Evolutionary conservation across 495 filamentous ascomycete genomes (phyloP), one percentile per base, ranked within the genome.

Genomic region (Penicillium riverlandense): DNA sequence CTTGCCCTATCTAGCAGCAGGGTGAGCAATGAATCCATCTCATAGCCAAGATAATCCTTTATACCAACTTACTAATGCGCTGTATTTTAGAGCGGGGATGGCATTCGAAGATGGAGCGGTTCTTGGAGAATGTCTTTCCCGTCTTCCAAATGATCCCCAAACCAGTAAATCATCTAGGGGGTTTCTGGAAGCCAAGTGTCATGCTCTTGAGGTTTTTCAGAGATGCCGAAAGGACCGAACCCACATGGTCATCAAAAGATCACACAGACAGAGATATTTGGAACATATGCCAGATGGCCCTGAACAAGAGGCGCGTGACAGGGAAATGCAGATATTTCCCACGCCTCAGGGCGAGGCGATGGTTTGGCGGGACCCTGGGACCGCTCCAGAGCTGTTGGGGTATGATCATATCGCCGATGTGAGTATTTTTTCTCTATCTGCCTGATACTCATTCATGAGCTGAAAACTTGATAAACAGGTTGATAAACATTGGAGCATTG

Each of bases 1-100:
- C 10, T 60, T 83, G 1, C 81, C 81, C 4, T 83, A 83, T 59
- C 56, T 83, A 4, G 72, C 71, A 16, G 66, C 62, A 3, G 65
- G 65, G 62, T 68, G 58, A 22, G 22, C 2, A 22, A 22, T 4
- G 2, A 22, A 22, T 4, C 2, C 22, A 22, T 22, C 22, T 45
- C 29, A 6, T 9, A 30, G 22, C 8, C 29, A 11, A 11, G 10
- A n/a, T n/a, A n/a, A n/a, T n/a, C n/a, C n/a, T n/a, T 11, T 8
- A 4, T 32, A 7, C 28, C 15, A 27, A 4, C 2, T 37, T 44
- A 14, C 48, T 50, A 13, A 53, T 22, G 22, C 4, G 22, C 7
- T 3, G 6, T 11, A 15, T 10, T 35, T 13, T 33, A 74, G 71
- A 28, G 73, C 73, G 4, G 67, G 67, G 28, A 66, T 63, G 56